Evolutionary conservation across 257 asterid genomes (phyloP).

Genomic region (Gynochthodes officinalis): DNA sequence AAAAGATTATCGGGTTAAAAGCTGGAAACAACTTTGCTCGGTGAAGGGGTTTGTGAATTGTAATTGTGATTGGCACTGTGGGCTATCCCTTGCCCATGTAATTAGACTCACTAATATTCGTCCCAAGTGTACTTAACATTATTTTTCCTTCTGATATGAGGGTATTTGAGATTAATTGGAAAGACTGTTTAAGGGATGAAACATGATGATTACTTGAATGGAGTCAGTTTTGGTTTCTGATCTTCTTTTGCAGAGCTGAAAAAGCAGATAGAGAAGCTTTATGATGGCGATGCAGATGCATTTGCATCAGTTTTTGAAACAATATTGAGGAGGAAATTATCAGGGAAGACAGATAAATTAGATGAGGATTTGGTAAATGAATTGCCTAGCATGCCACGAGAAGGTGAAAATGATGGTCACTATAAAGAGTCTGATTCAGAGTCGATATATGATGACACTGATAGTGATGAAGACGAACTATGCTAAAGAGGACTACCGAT

Average conservation of each 20-base stretch:
- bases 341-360: conserved; percentile 28
- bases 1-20: background rate
- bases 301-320: conserved; percentile 33
- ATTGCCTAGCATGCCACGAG: conserved; percentile 13
- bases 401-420: conserved; percentile 4
- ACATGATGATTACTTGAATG: background rate
- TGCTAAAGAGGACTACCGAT: background rate
- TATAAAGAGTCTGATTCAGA: conserved; percentile 13
- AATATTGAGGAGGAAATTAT: conserved; percentile 28
- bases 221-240: background rate
- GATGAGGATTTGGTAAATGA: conserved; percentile 29
- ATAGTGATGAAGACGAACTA: background rate
- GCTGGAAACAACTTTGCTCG: background rate
- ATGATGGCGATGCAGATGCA: conserved; percentile 30
- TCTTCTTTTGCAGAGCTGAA: conserved; percentile 23
- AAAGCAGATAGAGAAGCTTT: conserved; percentile 25
- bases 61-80: background rate
- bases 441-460: background rate
- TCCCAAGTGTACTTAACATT: too few relatives aligned
- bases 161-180: background rate
- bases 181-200: background rate
- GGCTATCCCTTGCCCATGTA: background rate
- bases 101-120: background rate
- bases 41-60: background rate
- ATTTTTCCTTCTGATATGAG: too few relatives aligned